These are phyloP conservation scores for Funneliformis caledonium DNA, from an alignment of 371 early-diverging fungal species.

Conservation along the genomic window DNA sequence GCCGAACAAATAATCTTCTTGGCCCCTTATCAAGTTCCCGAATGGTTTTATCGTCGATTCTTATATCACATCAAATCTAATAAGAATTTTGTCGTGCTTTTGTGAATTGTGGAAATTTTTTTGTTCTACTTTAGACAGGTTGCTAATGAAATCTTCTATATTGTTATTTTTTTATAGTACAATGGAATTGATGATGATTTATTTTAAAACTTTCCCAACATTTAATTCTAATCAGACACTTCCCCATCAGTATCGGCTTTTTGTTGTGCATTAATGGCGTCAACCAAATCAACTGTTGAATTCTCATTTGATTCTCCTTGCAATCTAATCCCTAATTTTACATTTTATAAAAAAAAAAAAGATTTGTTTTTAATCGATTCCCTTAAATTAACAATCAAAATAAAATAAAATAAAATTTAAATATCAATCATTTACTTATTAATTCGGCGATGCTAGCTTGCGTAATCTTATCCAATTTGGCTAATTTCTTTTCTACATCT, in stretches of 20 bases:
- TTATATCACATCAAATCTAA: no score
- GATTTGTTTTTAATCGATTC: not conserved
- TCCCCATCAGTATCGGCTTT: constrained; percentile 2
- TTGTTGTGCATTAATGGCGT: constrained; percentile 26
- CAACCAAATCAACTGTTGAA: not conserved
- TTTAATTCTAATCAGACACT: not conserved
- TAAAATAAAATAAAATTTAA: not conserved
- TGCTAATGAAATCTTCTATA: no score
- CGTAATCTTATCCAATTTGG: constrained; percentile 73
- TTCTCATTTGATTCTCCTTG: constrained; percentile 2
- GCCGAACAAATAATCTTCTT: no score
- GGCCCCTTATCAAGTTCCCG: no score
- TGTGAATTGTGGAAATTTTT: no score
- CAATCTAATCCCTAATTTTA: constrained; percentile 5
- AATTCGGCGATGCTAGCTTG: constrained; percentile 76
- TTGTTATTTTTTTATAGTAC: no score
- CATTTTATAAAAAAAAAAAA: not conserved
- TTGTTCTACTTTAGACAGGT: no score
- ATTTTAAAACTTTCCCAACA: no score
- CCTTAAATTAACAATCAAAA: not conserved
- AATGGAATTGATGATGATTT: no score
- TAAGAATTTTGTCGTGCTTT: no score
- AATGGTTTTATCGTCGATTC: no score
- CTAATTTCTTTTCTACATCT: constrained; percentile 78
- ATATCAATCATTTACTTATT: constrained; percentile 57